Evolutionary conservation across 139 green algal genomes (phyloP), one percentile per base, ranked within the genome.

Genomic region (Chlorella sp.): DNA sequence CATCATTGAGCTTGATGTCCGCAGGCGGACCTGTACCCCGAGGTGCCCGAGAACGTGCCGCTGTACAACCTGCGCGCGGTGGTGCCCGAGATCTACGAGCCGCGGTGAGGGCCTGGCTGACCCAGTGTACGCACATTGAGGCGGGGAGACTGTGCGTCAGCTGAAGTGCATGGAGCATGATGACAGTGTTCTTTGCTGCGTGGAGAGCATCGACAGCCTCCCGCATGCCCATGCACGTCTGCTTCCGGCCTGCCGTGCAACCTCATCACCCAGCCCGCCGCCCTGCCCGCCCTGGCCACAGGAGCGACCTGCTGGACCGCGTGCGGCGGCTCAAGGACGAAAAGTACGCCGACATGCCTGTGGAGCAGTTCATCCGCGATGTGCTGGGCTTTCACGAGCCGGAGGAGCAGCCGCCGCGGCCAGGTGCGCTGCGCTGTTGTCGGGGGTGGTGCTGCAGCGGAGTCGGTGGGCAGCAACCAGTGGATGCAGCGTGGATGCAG

Each of bases 1-100:
- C 3, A 14, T 3, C 58, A 54, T 60, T 68, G 20, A n/a, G n/a
- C n/a, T n/a, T n/a, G n/a, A n/a, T n/a, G n/a, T n/a, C 54, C 60
- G 73, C 83, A 90, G 67, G 38, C 72, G 22, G 73, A 87, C 19
- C 41, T 80, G 28, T 87, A 85, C 38, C 56, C 84, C n/a, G 76
- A 65, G 28, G 32, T 93, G 11, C 87, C 90, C 54, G 86, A 87
- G 36, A 62, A 88, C 72, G 54, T 83, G 32, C 83, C 88, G 17
- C 73, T 93, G 48, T 93, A 93, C 73, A 81, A 93, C 82, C 74
- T 93, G 43, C 75, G 60, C 0, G 38, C 73, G 1, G 68, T 64
- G 24, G 62, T 90, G 32, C 88, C 88, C 3, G 86, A 88, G 43
- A 80, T 91, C 48, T 75, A 75, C n/a, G 43, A 84, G 79, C 46